Conservation (phyloP, 2,329 filamentous ascomycete species). For the Pleurostoma richardsiae region DNA sequence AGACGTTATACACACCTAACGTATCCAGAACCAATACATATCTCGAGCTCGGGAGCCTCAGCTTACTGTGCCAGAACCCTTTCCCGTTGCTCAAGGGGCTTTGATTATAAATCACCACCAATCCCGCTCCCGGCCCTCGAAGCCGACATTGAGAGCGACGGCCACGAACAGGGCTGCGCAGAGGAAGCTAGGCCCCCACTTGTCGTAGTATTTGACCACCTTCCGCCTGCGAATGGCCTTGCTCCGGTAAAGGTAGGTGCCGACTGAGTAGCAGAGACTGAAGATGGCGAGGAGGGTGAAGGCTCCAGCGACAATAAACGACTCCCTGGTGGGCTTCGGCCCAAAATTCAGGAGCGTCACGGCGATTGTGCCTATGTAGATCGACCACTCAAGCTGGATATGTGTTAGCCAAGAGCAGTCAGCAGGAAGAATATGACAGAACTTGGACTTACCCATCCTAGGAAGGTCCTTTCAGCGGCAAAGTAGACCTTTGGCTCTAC, state of each 20-base stretch:
- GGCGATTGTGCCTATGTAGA: slow-evolving; percentile 86
- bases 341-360: slow-evolving; percentile 81
- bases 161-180: slow-evolving; percentile 70
- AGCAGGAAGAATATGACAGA: neutral
- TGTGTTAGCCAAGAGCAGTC: slow-evolving; percentile 12
- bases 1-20: too few species aligned
- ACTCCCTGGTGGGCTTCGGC: slow-evolving; percentile 45
- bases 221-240: slow-evolving; percentile 75
- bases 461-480: slow-evolving; percentile 90
- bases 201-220: slow-evolving; percentile 89
- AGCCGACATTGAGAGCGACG: slow-evolving; percentile 73
- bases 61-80: too few species aligned
- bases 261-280: slow-evolving; percentile 77
- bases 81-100: too few species aligned
- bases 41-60: too few species aligned
- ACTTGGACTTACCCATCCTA: slow-evolving; percentile 69
- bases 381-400: slow-evolving; percentile 81
- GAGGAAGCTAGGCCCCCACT: slow-evolving; percentile 74
- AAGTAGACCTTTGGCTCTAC: slow-evolving; percentile 99
- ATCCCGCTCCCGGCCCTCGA: slow-evolving; percentile 60
- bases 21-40: too few species aligned
- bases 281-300: slow-evolving; percentile 80
- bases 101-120: slow-evolving; percentile 35
- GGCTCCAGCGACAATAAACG: slow-evolving; percentile 65
- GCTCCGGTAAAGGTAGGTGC: slow-evolving; percentile 84